A percentile compares a stretch with the other conserved stretches of the same genome.
phyloP scores from a whole-genome alignment of 768 basidiomycete genomes.

The Trametes elegans region DNA sequence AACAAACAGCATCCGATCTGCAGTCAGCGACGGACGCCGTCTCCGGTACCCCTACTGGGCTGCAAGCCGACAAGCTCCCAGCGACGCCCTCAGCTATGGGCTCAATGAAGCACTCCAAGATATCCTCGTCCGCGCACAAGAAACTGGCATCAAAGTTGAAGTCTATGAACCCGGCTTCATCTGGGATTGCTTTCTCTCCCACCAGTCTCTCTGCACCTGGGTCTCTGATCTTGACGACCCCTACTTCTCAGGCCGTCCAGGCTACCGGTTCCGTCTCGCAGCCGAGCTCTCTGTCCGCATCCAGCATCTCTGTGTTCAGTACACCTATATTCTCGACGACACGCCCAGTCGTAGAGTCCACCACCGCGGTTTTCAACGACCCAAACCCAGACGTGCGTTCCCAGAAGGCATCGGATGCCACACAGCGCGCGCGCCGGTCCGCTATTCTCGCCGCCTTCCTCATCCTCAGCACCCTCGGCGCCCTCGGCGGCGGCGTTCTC shows the following conservation, averaged over 20 bases:
- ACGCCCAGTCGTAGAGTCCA: neutral
- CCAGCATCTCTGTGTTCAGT: neutral
- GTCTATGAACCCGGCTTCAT: too few relatives aligned
- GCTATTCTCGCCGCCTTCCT: slow-evolving; percentile 20
- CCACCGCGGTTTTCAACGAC: slow-evolving; percentile 1
- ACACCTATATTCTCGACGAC: neutral
- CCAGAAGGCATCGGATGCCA: neutral
- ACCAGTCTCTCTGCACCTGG: neutral
- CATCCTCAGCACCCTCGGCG: slow-evolving; percentile 14
- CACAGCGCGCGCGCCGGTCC: slow-evolving; percentile 8
- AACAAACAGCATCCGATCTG: too few relatives aligned
- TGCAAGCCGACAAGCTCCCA: neutral
- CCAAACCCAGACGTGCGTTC: slow-evolving; percentile 9
- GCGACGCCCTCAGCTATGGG: neutral
- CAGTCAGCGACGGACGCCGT: neutral
- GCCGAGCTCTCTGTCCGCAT: neutral
- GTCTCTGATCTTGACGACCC: neutral
- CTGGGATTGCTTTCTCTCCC: neutral
- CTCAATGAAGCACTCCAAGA: neutral
- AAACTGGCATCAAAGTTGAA: slow-evolving; percentile 4
- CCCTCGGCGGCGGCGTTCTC: slow-evolving; percentile 10
- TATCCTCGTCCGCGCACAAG: neutral
- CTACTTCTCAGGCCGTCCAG: neutral
- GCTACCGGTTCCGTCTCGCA: neutral
- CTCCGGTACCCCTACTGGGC: neutral